phyloP scores from a whole-genome alignment of 2,329 filamentous ascomycete genomes.

The Corynespora cassiicola region DNA sequence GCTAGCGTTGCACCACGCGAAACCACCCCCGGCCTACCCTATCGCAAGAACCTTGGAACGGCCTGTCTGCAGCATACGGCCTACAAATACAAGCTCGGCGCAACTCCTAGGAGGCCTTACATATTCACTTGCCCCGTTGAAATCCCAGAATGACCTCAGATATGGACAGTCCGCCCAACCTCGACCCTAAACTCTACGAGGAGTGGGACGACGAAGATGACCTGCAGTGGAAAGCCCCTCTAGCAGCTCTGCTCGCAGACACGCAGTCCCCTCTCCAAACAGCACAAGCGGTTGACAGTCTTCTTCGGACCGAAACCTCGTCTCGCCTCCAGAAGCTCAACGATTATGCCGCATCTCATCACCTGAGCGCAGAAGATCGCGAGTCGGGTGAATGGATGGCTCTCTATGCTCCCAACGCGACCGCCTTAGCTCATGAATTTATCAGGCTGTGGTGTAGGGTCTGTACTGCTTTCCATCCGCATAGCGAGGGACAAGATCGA shows the following conservation, averaged over 20 bases:
- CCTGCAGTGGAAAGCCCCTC: slow-evolving; percentile 1
- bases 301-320: slow-evolving; percentile 1
- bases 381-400: slow-evolving; percentile 1
- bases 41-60: too few relatives aligned
- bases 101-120: too few relatives aligned
- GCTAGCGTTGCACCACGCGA: too few relatives aligned
- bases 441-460: slow-evolving; percentile 1
- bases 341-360: slow-evolving; percentile 1
- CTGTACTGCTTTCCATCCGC: slow-evolving; percentile 2
- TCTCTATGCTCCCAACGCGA: slow-evolving; percentile 1
- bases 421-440: background rate
- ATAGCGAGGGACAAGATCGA: slow-evolving; percentile 5
- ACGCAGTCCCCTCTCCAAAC: slow-evolving; percentile 2
- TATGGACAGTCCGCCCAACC: background rate
- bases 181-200: slow-evolving; percentile 2
- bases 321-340: slow-evolving; percentile 1
- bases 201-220: slow-evolving; percentile 5
- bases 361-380: background rate
- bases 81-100: too few relatives aligned
- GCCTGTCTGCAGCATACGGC: too few relatives aligned
- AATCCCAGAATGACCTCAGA: background rate
- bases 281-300: slow-evolving; percentile 2
- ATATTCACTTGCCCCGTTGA: slow-evolving; percentile 1
- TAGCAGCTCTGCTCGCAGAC: background rate
- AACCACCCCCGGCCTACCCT: too few relatives aligned